Evolutionary conservation across 2,329 filamentous ascomycete species (phyloP), one percentile per base, ranked within the genome.

Genomic region (Epichloe gansuensis): DNA sequence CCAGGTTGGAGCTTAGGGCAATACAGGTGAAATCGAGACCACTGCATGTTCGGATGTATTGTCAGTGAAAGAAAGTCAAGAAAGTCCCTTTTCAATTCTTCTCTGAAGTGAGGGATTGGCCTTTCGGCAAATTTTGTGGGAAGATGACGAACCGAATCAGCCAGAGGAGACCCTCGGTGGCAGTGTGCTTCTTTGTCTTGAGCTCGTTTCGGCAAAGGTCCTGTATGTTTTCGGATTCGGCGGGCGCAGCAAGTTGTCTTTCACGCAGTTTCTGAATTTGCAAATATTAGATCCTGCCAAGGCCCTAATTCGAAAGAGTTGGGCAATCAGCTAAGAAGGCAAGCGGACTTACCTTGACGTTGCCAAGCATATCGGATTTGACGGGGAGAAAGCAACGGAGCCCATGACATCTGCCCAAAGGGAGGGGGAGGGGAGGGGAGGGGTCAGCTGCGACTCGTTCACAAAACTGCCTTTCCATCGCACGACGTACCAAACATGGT

Each of bases 21-120:
- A 88, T 83, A 65, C 83, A 82, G 59, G 91, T 97, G 75, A 98
- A 98, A 66, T 96, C 89, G 64, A 97, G 86, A 55, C 86, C 93
- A 57, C 91, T 95, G 62, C 23, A 31, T 39, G 51, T 39, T n/a
- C 17, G 8, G 45, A 25, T 48, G 35, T 49, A 54, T 56, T 54
- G 52, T 25, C 7, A 45, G n/a, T 39, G 17, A 3, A 8, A 11
- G 15, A 34, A 7, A 12, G 11, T 21, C 17, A 21, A 21, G 17
- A 21, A 25, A 31, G 28, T 31, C 8, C 25, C 25, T 25, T 25
- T 25, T 25, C 5, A 25, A 25, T 25, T 5, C 23, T 25, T 31
- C 8, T 9, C 9, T 38, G n/a, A n/a, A 15, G 8, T 6, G 12
- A 31, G 17, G 7, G 17, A 45, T n/a, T 37, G 28, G 38, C 25